Evolutionary conservation across 768 basidiomycete genomes (phyloP), one percentile per base, ranked within the genome.

Genomic region (Infundibulicybe gibba): DNA sequence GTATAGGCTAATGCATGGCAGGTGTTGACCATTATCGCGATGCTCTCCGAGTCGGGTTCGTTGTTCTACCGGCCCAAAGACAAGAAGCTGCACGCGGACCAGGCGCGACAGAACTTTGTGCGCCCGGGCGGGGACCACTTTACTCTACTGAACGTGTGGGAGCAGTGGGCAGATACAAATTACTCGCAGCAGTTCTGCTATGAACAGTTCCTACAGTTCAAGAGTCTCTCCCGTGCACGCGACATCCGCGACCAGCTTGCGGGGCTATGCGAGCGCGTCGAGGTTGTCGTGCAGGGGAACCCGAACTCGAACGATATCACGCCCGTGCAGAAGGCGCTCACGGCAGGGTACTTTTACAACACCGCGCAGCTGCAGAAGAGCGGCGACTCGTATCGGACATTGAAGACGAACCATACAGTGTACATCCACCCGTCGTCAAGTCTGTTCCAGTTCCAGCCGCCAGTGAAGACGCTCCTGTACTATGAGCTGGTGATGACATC

Each of bases 141-240:
- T 62, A 98, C 95, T 5, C 67, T 99, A 17, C 76, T 99, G 20
- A 98, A 98, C 62, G 92, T 98, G 11, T 98, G 94, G 88, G 94
- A 97, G 62, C 94, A 97, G 60, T 99, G 97, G 97, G 90, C 90
- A 15, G 97, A 99, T 52, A 91, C 94, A 17, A 93, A 93, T 59
- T 98, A 94, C 61, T 94, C 92, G 16, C 92, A 97, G 61, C 91
- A 94, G 57, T 97, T 92, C 69, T 94, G 92, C 59, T 97, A 94
- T 62, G 94, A 95, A 60, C 90, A 94, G 54, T 97, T 90, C 69
- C 66, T 97, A 41, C 94, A 95, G 61, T 94, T 86, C 77, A 97
- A 98, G 76, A 91, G 89, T 51, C 71, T 99, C 19, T 89, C 86
- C 57, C 80, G 97, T 33, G 95, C 97, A 0, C 85, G 97, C 20